Conservation (phyloP, 805 yeast species). For the Hanseniaspora hatyaiensis region DNA sequence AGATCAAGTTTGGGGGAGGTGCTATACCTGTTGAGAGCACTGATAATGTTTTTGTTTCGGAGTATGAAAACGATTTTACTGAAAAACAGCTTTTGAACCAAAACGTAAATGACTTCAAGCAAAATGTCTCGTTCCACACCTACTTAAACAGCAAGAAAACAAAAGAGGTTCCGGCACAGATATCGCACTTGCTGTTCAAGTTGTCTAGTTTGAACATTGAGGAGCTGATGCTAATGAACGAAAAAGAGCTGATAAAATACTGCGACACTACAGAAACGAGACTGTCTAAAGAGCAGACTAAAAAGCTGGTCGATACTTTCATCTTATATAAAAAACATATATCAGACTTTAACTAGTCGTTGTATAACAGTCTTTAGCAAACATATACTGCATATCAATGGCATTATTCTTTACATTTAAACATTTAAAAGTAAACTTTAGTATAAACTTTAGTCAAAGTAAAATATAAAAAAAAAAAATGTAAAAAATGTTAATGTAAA, state of each 20-base stretch:
- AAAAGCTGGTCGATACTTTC: constrained; percentile 6
- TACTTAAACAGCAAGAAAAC: background rate
- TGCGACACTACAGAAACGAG: background rate
- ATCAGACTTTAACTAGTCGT: background rate
- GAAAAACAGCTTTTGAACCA: background rate
- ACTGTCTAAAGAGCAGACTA: constrained; percentile 1
- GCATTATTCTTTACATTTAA: too few relatives aligned
- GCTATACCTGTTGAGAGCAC: background rate
- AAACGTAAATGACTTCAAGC: background rate
- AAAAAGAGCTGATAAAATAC: constrained; percentile 2
- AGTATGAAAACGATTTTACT: background rate
- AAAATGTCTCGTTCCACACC: background rate
- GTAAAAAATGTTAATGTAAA: too few relatives aligned
- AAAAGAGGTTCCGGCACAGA: background rate
- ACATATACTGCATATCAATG: too few relatives aligned
- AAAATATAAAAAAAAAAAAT: background rate
- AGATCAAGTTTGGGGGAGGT: constrained; percentile 10
- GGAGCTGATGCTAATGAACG: constrained; percentile 1
- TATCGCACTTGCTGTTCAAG: background rate
- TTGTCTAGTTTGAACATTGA: background rate
- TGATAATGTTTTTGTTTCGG: constrained; percentile 1
- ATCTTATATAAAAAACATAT: constrained; percentile 12
- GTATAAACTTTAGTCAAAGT: background rate
- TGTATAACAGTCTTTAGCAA: too few relatives aligned
- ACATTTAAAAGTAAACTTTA: too few relatives aligned